Evolutionary conservation across 1,284 basidiomycete genomes (phyloP).

Genomic region (Cutaneotrichosporon daszewskae): DNA sequence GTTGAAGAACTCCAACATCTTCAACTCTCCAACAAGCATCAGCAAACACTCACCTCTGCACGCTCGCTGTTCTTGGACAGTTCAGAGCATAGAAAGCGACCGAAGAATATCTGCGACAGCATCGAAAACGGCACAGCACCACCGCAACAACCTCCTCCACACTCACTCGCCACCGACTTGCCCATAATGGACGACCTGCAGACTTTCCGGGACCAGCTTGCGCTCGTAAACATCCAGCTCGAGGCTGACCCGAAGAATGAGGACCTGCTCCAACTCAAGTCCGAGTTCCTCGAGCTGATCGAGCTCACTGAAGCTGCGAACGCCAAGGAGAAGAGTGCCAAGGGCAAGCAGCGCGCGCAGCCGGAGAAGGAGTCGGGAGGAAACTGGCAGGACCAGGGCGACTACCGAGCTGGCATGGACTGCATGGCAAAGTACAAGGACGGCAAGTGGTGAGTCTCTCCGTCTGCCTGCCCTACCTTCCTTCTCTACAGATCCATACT

Average conservation of each 20-base stretch:
- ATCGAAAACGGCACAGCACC: not conserved
- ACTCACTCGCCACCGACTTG: not conserved
- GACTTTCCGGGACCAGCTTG: slow-evolving; percentile 77
- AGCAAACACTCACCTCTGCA: no score
- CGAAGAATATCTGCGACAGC: not conserved
- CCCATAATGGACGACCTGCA: slow-evolving; percentile 58
- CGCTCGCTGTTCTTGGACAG: no score
- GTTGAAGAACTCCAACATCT: not conserved
- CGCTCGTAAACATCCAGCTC: slow-evolving; percentile 82
- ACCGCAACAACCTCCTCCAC: not conserved
- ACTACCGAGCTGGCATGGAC: slow-evolving; percentile 73
- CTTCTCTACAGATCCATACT: not conserved
- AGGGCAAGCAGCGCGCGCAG: slow-evolving; percentile 13
- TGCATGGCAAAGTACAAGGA: slow-evolving; percentile 89
- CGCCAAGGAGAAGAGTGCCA: slow-evolving; percentile 11
- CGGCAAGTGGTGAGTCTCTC: slow-evolving; percentile 58
- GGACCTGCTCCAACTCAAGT: slow-evolving; percentile 63
- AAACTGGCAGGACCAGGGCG: slow-evolving; percentile 37
- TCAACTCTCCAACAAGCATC: not conserved
- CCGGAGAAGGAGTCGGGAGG: not conserved
- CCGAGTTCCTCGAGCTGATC: slow-evolving; percentile 85
- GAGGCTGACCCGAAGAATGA: slow-evolving; percentile 72
- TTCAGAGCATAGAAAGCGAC: not conserved
- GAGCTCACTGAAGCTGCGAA: slow-evolving; percentile 72
- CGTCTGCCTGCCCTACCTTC: no score